Percentiles rank a stretch among this genome's conserved stretches.
These are phyloP conservation scores for Lactifluus pinguis DNA, from an alignment of 768 basidiomycete genomes.

Conservation along the genomic window DNA sequence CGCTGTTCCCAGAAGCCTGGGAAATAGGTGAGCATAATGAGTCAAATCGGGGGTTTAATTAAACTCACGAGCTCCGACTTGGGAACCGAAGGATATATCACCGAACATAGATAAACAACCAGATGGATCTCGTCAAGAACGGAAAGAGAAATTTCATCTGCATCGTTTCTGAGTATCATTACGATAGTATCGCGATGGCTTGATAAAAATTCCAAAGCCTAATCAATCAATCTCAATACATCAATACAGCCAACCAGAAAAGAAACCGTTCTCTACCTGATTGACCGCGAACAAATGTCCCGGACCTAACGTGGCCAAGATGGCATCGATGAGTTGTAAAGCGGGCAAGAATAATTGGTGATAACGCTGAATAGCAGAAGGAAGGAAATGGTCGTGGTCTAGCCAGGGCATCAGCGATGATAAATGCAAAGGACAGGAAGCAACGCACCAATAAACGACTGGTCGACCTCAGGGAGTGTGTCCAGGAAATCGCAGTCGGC, in stretches of 20 bases:
- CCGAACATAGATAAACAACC: constrained; percentile 61
- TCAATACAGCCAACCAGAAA: not conserved
- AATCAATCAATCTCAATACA: not conserved
- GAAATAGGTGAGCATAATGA: not conserved
- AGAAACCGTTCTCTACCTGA: constrained; percentile 39
- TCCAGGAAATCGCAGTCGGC: constrained; percentile 84
- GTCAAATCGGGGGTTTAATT: not conserved
- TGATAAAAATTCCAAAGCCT: constrained; percentile 77
- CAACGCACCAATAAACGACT: constrained; percentile 66
- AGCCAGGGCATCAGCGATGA: not conserved
- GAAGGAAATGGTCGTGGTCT: constrained; percentile 85
- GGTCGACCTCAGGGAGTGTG: constrained; percentile 73
- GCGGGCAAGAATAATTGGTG: constrained; percentile 87
- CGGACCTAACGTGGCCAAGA: constrained; percentile 67
- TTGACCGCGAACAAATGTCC: constrained; percentile 58
- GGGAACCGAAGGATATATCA: constrained; percentile 61
- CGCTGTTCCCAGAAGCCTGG: constrained; percentile 54
- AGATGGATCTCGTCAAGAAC: constrained; percentile 75
- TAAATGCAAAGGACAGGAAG: not conserved
- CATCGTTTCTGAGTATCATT: constrained; percentile 71
- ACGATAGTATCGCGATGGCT: constrained; percentile 79
- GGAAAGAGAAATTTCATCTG: constrained; percentile 49
- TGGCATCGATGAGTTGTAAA: constrained; percentile 69
- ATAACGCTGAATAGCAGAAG: constrained; percentile 79
- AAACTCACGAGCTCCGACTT: constrained; percentile 67